Percentiles rank a stretch among this genome's conserved stretches.
Evolutionary conservation across 2,329 filamentous ascomycete genomes (phyloP).

Genomic region (Byssoonygena ceratinophila): DNA sequence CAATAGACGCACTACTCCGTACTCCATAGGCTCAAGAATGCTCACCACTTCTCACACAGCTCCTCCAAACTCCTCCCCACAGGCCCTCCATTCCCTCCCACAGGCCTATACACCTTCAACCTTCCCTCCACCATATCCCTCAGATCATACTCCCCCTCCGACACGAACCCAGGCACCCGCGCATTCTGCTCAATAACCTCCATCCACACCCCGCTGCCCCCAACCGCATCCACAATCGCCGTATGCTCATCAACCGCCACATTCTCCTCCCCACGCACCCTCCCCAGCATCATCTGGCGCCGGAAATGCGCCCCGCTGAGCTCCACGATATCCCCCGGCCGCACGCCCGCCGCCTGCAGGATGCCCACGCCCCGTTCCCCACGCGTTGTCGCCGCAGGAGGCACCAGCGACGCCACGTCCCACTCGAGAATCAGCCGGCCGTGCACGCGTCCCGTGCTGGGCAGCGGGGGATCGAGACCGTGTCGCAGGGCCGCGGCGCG

Average conservation of each 20-base stretch:
- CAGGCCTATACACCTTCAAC: constrained; percentile 8
- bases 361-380: constrained; percentile 16
- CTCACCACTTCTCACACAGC: constrained; percentile 3
- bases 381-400: too few relatives aligned
- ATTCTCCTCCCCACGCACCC: constrained; percentile 8
- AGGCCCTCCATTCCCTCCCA: neutral
- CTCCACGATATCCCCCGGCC: constrained; percentile 28
- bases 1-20: too few relatives aligned
- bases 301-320: constrained; percentile 25
- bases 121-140: constrained; percentile 7
- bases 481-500: constrained; percentile 17
- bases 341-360: constrained; percentile 22
- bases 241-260: constrained; percentile 11
- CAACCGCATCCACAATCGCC: constrained; percentile 8
- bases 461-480: constrained; percentile 25
- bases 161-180: neutral
- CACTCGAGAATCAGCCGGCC: constrained; percentile 24
- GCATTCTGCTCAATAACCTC: constrained; percentile 13
- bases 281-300: constrained; percentile 10
- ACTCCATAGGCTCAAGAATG: neutral
- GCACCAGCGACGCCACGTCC: neutral
- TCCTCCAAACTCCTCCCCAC: neutral
- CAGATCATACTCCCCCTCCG: constrained; percentile 8
- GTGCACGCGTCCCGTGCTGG: constrained; percentile 25
- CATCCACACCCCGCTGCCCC: neutral